Conservation (phyloP, 1,284 basidiomycete genomes). For the Fomes fomentarius region DNA sequence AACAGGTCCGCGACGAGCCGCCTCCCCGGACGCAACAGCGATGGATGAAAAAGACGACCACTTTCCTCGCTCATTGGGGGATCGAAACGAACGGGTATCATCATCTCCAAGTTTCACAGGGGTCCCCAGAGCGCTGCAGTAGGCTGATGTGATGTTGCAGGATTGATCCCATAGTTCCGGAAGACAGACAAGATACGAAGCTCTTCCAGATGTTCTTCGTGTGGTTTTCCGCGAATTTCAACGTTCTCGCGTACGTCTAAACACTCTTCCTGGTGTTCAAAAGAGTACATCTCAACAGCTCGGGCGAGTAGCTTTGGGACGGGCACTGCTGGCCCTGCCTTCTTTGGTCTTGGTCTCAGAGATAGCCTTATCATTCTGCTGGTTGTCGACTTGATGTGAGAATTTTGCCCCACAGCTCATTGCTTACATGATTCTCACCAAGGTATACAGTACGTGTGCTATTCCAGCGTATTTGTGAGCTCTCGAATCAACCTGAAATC, state of each 20-base stretch:
- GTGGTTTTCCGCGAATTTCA: constrained; percentile 56
- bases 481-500: too few relatives aligned
- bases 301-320: constrained; percentile 46
- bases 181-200: constrained; percentile 38
- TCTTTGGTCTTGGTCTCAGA: constrained; percentile 57
- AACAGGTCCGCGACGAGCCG: background rate
- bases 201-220: constrained; percentile 45
- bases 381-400: constrained; percentile 58
- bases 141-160: too few relatives aligned
- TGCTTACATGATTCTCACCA: background rate
- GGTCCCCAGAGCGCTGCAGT: too few relatives aligned
- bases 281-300: too few relatives aligned
- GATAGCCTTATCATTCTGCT: constrained; percentile 54
- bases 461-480: constrained; percentile 60
- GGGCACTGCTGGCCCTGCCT: constrained; percentile 61
- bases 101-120: too few relatives aligned
- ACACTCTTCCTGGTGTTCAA: too few relatives aligned
- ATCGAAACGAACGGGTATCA: constrained; percentile 38
- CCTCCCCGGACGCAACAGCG: constrained; percentile 2
- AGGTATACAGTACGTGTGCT: constrained; percentile 28
- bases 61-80: constrained; percentile 30
- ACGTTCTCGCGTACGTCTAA: constrained; percentile 56
- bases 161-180: constrained; percentile 37
- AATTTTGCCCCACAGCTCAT: constrained; percentile 1
- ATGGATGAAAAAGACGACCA: constrained; percentile 24